Percentiles rank a stretch among this genome's conserved stretches.
Conservation (phyloP, 495 filamentous ascomycete genomes). For the Aspergillus sclerotiicarbonarius region DNA sequence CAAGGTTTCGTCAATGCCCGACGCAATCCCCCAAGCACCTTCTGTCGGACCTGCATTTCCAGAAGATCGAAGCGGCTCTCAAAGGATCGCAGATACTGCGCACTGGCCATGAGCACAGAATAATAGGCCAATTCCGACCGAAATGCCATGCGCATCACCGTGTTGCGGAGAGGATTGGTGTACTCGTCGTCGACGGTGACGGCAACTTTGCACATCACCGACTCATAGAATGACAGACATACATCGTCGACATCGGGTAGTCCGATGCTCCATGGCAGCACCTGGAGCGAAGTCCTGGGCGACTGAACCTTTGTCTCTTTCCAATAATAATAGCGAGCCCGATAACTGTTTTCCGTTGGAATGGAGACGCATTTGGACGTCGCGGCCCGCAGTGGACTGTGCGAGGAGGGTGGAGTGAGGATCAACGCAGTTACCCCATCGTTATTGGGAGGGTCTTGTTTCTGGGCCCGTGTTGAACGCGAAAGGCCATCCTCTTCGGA, state of each 20-base stretch:
- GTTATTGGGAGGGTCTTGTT: background rate
- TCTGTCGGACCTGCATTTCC: constrained; percentile 5
- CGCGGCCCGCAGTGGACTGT: background rate
- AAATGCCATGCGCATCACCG: constrained; percentile 9
- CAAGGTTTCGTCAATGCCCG: background rate
- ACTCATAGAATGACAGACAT: constrained; percentile 3
- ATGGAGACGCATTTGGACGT: background rate
- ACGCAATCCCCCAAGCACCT: constrained; percentile 4
- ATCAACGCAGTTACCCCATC: background rate
- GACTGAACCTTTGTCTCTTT: background rate
- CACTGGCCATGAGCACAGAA: constrained; percentile 5
- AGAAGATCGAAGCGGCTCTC: background rate
- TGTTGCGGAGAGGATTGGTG: constrained; percentile 3
- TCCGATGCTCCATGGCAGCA: constrained; percentile 3
- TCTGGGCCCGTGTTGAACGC: constrained; percentile 1
- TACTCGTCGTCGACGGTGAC: constrained; percentile 7
- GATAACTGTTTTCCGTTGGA: background rate
- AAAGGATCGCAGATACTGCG: constrained; percentile 6
- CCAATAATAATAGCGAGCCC: constrained; percentile 1
- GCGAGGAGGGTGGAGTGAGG: constrained; percentile 4
- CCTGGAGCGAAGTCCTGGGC: background rate
- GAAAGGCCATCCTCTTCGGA: background rate
- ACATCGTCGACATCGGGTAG: constrained; percentile 4
- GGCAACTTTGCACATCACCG: constrained; percentile 3
- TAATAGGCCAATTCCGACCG: constrained; percentile 3